These are phyloP conservation scores for Globisporangium iwayamae DNA, from an alignment of 352 stramenopile species.

Conservation along the genomic window DNA sequence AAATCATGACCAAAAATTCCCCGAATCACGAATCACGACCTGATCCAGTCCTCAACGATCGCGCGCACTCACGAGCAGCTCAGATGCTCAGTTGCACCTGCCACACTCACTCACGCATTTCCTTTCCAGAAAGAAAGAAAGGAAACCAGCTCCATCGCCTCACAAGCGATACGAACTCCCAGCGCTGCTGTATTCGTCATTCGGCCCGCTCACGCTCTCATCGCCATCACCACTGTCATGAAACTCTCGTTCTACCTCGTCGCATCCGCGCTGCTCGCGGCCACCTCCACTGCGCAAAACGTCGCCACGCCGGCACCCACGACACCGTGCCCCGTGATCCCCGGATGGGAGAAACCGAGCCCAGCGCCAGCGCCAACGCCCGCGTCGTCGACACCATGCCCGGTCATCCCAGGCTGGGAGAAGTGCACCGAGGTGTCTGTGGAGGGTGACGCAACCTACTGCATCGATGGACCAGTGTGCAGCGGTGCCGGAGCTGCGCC, in stretches of 20 bases:
- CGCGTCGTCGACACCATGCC: conserved; percentile 7
- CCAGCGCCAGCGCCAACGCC: background rate
- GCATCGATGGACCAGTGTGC: conserved; percentile 60
- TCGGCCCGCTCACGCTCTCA: background rate
- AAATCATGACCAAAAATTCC: background rate
- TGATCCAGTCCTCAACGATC: background rate
- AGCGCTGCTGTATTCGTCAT: background rate
- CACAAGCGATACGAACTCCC: background rate
- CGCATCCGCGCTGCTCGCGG: background rate
- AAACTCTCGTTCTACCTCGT: conserved; percentile 10
- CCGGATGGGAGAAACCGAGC: conserved; percentile 11
- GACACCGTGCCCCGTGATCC: background rate
- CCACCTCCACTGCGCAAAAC: background rate
- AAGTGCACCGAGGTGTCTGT: conserved; percentile 52
- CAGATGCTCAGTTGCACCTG: too few relatives aligned
- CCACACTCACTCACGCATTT: too few relatives aligned
- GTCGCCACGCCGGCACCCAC: background rate
- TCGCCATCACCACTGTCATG: background rate
- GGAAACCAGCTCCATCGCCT: background rate
- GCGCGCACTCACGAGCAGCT: too few relatives aligned
- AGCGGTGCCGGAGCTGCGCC: conserved; percentile 40
- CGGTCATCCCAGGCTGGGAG: conserved; percentile 11
- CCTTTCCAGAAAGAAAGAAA: background rate
- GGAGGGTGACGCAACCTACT: conserved; percentile 70
- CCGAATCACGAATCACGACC: background rate